These are phyloP conservation scores for Eucalyptus cladocalyx DNA, from an alignment of 345 rosid species.

Conservation along the genomic window DNA sequence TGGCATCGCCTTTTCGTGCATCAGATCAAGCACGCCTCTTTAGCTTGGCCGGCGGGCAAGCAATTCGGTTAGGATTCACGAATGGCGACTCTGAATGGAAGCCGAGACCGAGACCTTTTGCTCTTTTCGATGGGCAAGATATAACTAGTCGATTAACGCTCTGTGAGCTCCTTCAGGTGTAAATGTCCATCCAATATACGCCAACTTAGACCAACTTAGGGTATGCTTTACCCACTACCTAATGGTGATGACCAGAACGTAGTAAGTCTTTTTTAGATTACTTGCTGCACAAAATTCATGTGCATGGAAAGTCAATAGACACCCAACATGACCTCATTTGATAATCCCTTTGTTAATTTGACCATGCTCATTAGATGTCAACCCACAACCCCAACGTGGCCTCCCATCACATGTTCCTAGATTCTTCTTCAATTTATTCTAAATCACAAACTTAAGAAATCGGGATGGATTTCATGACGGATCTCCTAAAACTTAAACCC, in stretches of 20 bases:
- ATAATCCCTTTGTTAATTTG: background rate
- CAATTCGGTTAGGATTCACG: background rate
- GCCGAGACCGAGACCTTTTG: background rate
- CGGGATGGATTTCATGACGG: rapidly evolving
- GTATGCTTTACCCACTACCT: no score
- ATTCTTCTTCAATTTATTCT: background rate
- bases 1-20: background rate
- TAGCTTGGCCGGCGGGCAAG: background rate
- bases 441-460: background rate
- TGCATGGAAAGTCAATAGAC: background rate
- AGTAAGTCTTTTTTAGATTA: background rate
- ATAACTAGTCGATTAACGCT: background rate
- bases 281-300: background rate
- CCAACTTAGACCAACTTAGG: background rate
- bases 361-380: background rate
- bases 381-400: background rate
- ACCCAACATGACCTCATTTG: background rate
- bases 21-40: background rate
- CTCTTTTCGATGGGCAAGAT: background rate
- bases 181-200: background rate
- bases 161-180: background rate
- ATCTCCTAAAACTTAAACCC: background rate
- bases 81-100: background rate
- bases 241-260: background rate
- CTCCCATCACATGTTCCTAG: background rate